These are phyloP conservation scores for Sisymbrium altissimum DNA, from an alignment of 345 rosid genomes.

Conservation along the genomic window DNA sequence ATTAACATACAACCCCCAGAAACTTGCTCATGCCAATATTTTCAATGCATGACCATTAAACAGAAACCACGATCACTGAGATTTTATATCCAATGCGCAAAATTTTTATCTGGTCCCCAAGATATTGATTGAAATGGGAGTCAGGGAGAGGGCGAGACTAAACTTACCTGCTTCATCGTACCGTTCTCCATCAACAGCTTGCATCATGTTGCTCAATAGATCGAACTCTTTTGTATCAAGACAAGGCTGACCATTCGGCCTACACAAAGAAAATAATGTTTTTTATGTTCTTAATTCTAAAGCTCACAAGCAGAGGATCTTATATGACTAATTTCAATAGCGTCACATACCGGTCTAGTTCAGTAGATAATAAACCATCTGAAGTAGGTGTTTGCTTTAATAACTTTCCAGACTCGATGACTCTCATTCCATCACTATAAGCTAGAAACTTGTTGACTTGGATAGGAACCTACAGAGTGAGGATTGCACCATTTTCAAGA, in stretches of 20 bases:
- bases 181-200: slow-evolving; percentile 80
- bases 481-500: not conserved
- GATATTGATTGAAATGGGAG: not conserved
- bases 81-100: not conserved
- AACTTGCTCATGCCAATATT: slow-evolving; percentile 1
- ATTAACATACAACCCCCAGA: not conserved
- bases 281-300: not conserved
- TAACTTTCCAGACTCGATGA: slow-evolving; percentile 72
- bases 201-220: slow-evolving; percentile 68
- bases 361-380: slow-evolving; percentile 61
- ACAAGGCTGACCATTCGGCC: slow-evolving; percentile 92
- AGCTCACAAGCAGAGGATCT: not conserved
- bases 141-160: not conserved
- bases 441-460: slow-evolving; percentile 95
- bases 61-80: not conserved
- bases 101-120: no score
- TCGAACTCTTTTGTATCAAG: slow-evolving; percentile 81
- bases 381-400: slow-evolving; percentile 49
- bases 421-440: slow-evolving; percentile 92
- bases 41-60: not conserved
- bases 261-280: slow-evolving; percentile 24
- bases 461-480: slow-evolving; percentile 61
- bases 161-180: slow-evolving; percentile 79
- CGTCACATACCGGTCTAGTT: slow-evolving; percentile 61
- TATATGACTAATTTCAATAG: not conserved